A percentile compares a stretch with the other conserved stretches of the same genome.
Evolutionary conservation across 257 asterid species (phyloP).

Genomic region (Nicotiana tabacum): DNA sequence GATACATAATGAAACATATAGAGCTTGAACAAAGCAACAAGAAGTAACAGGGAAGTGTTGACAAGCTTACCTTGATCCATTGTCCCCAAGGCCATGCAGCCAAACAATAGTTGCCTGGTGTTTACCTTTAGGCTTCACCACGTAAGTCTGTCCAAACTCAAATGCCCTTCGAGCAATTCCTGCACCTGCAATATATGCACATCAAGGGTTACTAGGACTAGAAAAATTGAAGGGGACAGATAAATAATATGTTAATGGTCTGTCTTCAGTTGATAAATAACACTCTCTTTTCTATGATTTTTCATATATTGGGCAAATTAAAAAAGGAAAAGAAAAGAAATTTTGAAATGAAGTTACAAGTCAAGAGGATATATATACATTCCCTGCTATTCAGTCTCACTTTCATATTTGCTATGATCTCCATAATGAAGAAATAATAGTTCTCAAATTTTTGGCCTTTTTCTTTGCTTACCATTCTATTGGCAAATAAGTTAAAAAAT

Average conservation of each 20-base stretch:
- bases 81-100: slow-evolving; percentile 92
- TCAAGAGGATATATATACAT: neutral
- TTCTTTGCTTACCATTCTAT: neutral
- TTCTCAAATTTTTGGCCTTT: neutral
- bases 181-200: slow-evolving; percentile 37
- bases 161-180: slow-evolving; percentile 50
- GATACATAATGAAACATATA: neutral
- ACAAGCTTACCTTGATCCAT: slow-evolving; percentile 56
- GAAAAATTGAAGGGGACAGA: slow-evolving; percentile 5
- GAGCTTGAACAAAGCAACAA: neutral
- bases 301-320: neutral
- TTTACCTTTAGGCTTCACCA: slow-evolving; percentile 76
- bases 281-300: neutral
- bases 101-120: slow-evolving; percentile 86
- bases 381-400: neutral
- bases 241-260: neutral
- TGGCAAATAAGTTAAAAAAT: neutral
- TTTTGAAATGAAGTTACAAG: neutral
- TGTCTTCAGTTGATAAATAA: slow-evolving; percentile 6
- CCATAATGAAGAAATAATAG: neutral
- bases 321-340: neutral
- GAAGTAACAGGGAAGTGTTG: neutral
- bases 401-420: neutral
- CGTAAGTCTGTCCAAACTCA: slow-evolving; percentile 70
- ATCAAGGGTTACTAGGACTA: slow-evolving; percentile 2